These are phyloP conservation scores for Lachnellula cervina DNA, from an alignment of 2,329 filamentous ascomycete genomes.

Conservation along the genomic window DNA sequence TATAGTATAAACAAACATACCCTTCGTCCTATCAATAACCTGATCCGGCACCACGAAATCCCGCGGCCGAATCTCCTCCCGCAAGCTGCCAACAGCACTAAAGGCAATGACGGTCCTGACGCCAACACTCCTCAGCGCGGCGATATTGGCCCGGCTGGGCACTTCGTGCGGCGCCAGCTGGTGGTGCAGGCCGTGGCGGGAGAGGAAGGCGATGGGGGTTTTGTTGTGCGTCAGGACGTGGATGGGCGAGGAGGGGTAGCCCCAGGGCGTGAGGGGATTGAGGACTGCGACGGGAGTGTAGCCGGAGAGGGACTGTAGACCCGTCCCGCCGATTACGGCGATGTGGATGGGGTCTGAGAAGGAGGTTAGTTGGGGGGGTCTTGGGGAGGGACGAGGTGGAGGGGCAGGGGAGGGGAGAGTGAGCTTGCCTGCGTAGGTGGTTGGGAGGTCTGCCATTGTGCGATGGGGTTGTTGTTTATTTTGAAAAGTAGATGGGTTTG, in stretches of 20 bases:
- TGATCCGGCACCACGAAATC: constrained; percentile 97
- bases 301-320: constrained; percentile 78
- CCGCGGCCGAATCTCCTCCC: constrained; percentile 87
- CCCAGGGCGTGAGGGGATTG: constrained; percentile 81
- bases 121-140: constrained; percentile 86
- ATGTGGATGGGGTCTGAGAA: constrained; percentile 65
- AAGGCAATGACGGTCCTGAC: constrained; percentile 92
- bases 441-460: constrained; percentile 26
- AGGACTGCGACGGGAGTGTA: constrained; percentile 81
- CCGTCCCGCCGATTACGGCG: constrained; percentile 89
- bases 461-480: neutral
- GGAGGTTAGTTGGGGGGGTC: neutral
- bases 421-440: constrained; percentile 20
- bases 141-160: constrained; percentile 92
- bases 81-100: constrained; percentile 87
- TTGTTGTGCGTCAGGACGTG: constrained; percentile 83
- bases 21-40: constrained; percentile 96
- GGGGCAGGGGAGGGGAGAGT: neutral
- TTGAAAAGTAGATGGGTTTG: neutral
- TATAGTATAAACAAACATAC: constrained; percentile 7
- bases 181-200: constrained; percentile 86
- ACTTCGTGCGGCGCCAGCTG: constrained; percentile 91
- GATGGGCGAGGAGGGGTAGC: constrained; percentile 68
- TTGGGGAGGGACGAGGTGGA: neutral
- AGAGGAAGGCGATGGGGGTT: constrained; percentile 83